Evolutionary conservation across 495 filamentous ascomycete species (phyloP).

Genomic region (Daldinia childiae): DNA sequence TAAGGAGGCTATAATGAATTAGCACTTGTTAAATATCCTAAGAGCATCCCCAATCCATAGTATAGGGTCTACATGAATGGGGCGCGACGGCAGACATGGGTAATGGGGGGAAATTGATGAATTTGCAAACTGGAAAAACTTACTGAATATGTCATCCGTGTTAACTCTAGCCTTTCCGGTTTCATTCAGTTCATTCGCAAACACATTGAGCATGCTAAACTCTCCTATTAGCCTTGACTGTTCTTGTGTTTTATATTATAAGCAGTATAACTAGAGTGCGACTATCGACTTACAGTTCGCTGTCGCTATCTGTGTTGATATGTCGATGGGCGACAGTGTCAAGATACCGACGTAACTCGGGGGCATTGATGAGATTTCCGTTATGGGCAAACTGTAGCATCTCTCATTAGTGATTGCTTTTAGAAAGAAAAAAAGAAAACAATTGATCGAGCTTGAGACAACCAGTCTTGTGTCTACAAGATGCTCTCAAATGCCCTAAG

Average conservation of each 20-base stretch:
- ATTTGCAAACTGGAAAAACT: neutral
- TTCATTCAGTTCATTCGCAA: constrained; percentile 91
- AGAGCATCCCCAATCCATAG: neutral
- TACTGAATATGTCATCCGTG: constrained; percentile 84
- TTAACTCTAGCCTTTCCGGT: constrained; percentile 97
- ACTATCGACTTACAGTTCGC: constrained; percentile 61
- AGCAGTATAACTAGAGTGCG: neutral
- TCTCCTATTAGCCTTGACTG: neutral
- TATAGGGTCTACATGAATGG: neutral
- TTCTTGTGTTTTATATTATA: neutral
- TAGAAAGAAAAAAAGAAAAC: neutral
- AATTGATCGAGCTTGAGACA: neutral
- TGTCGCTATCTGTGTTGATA: constrained; percentile 96
- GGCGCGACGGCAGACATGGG: neutral
- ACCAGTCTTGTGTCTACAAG: neutral
- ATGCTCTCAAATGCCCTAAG: neutral
- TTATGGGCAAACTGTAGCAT: constrained; percentile 62
- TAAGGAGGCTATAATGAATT: neutral
- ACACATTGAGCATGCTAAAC: constrained; percentile 73
- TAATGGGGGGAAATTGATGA: neutral
- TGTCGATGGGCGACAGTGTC: constrained; percentile 92
- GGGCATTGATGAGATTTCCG: constrained; percentile 95
- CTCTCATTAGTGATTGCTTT: neutral
- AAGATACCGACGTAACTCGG: constrained; percentile 77
- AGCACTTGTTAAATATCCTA: neutral